Base-by-base conservation (phyloP, 2,329 filamentous ascomycete species). In the Aureobasidium sp. region DNA sequence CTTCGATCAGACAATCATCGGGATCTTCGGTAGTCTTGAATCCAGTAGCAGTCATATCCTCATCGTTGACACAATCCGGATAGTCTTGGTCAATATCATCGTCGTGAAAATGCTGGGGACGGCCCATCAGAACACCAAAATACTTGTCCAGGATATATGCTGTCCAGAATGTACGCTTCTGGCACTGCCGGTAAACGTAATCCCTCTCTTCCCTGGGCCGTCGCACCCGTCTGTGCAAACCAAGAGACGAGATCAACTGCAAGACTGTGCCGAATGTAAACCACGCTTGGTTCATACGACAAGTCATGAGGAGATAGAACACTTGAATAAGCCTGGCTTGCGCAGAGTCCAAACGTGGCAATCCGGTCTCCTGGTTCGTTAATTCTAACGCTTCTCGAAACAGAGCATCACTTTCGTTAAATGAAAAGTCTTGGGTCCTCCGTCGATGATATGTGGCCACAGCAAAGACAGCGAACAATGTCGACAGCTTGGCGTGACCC, bases 141-240 rank as follows among this genome's bases (percentile, higher is more conserved):
- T 87, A 87, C 56, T 82, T 84, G 68, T 88, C 84, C 1, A 87
- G 72, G 0, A 81, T 82, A 67, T 87, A 87, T 0, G 82, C 80
- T 3, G 80, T 80, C 85, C 85, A 87, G 58, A 88, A 87, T 0
- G 84, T 78, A 8, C 84, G 75, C 62, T 82, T 82, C 0, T 81
- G 77, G 45, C 82, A 81, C 63, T 87, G 82, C 0, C 72, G 70
- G 3, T 77, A 70, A 9, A 81, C 75, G 49, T 53, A 53, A 14
- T 53, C 34, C n/a, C 80, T 79, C 63, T 82, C 77, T 7, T 49
- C 36, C 17, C 15, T 31, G 25, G 22, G 34, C 20, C 51, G 9
- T 41, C 20, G 15, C 4, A 15, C 22, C 12, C 37, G 64, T 29
- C 63, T 51, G 47, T 67, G 64, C 48, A 66, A 64, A 8, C 64